Percentiles rank a stretch among this genome's conserved stretches.
Conservation (phyloP, 108 stramenopile genomes). For the Fistulifera pelliculosa region DNA sequence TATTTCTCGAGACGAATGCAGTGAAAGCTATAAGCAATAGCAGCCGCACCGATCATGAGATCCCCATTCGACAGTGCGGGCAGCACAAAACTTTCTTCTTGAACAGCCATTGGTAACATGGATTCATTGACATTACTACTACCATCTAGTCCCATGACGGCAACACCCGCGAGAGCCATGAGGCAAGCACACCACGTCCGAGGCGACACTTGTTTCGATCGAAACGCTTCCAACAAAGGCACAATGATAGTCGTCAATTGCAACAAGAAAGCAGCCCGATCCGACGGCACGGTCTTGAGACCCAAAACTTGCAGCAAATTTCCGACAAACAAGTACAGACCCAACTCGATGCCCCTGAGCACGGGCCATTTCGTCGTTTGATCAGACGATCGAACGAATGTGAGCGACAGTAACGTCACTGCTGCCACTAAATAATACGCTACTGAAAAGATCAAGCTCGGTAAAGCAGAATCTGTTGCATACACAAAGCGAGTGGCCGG, state of each 20-base stretch:
- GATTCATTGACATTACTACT: neutral
- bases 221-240: conserved; percentile 36
- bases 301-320: conserved; percentile 75
- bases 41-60: conserved; percentile 42
- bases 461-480: conserved; percentile 56
- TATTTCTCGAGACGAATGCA: conserved; percentile 65
- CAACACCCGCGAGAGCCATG: conserved; percentile 56
- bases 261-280: conserved; percentile 73
- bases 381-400: neutral
- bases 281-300: conserved; percentile 64
- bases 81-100: too few species aligned
- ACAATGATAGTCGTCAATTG: conserved; percentile 73
- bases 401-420: conserved; percentile 7
- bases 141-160: conserved; percentile 55
- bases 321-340: conserved; percentile 70
- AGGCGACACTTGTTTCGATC: conserved; percentile 21
- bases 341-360: conserved; percentile 65
- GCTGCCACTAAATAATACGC: conserved; percentile 73
- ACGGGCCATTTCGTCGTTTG: conserved; percentile 3
- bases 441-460: conserved; percentile 66
- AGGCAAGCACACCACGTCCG: conserved; percentile 57
- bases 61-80: conserved; percentile 54
- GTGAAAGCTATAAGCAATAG: conserved; percentile 61
- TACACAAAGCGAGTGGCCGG: conserved; percentile 78
- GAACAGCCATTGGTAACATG: neutral